Conservation (phyloP, 2,329 filamentous ascomycete species). For the Neofusicoccum laricinum region DNA sequence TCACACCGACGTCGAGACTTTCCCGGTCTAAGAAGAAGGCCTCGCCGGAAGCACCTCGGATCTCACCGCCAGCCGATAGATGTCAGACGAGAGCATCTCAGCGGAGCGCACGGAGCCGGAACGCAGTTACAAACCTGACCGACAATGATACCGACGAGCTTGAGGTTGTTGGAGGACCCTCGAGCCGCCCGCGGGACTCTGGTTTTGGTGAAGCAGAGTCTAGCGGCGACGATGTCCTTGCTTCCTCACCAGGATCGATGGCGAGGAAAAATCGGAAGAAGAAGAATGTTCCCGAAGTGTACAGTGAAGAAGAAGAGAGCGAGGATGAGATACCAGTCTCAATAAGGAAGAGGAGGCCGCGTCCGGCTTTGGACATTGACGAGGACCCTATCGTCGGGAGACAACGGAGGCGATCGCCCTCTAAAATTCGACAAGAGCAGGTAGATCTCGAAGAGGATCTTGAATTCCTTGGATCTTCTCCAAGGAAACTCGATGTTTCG, state of each 20-base stretch:
- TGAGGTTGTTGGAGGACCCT: not conserved
- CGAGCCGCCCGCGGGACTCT: not conserved
- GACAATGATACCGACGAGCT: not conserved
- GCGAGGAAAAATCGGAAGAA: not conserved
- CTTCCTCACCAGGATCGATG: constrained; percentile 13
- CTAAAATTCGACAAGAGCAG: constrained; percentile 27
- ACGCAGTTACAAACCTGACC: not conserved
- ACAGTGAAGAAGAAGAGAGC: constrained; percentile 18
- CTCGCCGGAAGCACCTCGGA: not conserved
- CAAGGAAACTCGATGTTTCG: constrained; percentile 20
- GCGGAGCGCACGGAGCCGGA: not conserved
- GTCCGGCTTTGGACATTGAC: constrained; percentile 24
- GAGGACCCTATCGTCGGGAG: constrained; percentile 15
- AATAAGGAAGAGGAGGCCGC: constrained; percentile 6
- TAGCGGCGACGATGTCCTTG: constrained; percentile 17
- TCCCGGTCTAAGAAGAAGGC: not conserved
- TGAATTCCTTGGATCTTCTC: constrained; percentile 40
- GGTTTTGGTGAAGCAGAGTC: constrained; percentile 12
- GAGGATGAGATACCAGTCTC: constrained; percentile 15
- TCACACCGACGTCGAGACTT: not conserved
- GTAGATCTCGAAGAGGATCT: constrained; percentile 47
- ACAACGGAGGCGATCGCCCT: constrained; percentile 10
- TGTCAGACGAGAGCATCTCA: not conserved
- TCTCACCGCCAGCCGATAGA: not conserved
- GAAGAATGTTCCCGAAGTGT: not conserved